These are phyloP conservation scores for Agrostemma githago DNA, from an alignment of 148 eudicot species.

Conservation along the genomic window DNA sequence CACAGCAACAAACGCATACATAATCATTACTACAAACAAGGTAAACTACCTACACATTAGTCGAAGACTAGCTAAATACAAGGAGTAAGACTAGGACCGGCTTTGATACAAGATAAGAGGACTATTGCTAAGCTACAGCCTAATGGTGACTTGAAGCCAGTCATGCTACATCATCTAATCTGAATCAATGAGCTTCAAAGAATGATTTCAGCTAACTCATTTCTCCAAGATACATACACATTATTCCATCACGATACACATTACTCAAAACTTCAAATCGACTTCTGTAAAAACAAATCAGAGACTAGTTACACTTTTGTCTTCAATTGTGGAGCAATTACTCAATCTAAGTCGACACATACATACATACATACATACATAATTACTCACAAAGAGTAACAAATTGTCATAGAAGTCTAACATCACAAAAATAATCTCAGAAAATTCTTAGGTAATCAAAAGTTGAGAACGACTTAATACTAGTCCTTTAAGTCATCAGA, in stretches of 20 bases:
- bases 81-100: too few species aligned
- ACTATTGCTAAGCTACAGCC: neutral
- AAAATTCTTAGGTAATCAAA: neutral
- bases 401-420: neutral
- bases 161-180: neutral
- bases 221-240: neutral
- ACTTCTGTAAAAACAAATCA: neutral
- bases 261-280: neutral
- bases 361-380: neutral
- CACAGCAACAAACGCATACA: conserved; percentile 3
- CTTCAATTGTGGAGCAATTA: neutral
- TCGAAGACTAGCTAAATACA: too few species aligned
- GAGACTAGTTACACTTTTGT: neutral
- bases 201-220: neutral
- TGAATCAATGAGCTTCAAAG: neutral
- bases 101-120: too few species aligned
- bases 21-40: neutral
- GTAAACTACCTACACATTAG: too few species aligned
- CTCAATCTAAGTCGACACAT: neutral
- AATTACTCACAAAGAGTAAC: neutral
- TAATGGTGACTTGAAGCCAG: neutral
- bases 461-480: neutral
- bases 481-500: neutral
- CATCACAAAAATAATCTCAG: neutral
- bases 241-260: neutral